phyloP scores from a whole-genome alignment of 345 rosid genomes.

The Pugionium cornutum region DNA sequence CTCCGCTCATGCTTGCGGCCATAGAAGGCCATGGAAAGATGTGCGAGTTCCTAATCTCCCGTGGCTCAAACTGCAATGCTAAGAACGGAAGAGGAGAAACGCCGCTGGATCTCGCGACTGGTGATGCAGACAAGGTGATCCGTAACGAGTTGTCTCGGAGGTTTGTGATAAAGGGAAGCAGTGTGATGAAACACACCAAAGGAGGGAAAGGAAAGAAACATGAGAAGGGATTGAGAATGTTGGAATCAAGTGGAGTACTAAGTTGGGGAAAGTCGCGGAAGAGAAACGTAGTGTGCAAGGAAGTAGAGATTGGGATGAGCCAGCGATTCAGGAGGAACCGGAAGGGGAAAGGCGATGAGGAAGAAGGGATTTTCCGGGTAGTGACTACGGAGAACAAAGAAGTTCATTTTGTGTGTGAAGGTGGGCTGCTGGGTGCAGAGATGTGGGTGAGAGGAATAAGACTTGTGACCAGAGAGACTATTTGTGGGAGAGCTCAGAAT shows the following conservation, averaged over 20 bases:
- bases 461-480: conserved; percentile 65
- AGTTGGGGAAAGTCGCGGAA: conserved; percentile 78
- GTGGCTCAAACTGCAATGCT: conserved; percentile 61
- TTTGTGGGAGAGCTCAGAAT: conserved; percentile 41
- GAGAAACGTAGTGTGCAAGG: conserved; percentile 69
- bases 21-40: conserved; percentile 65
- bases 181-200: conserved; percentile 75
- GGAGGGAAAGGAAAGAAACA: conserved; percentile 79
- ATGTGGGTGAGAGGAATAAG: conserved; percentile 91
- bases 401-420: conserved; percentile 75
- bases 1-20: conserved; percentile 95
- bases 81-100: conserved; percentile 69
- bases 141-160: conserved; percentile 69
- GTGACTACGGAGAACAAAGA: conserved; percentile 71
- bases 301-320: conserved; percentile 66
- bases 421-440: conserved; percentile 78
- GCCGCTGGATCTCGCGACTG: conserved; percentile 60
- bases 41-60: conserved; percentile 64
- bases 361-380: conserved; percentile 68
- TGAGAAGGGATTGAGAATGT: conserved; percentile 58
- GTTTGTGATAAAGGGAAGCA: conserved; percentile 56
- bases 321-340: conserved; percentile 53
- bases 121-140: conserved; percentile 56
- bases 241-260: conserved; percentile 54
- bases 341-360: conserved; percentile 45